Evolutionary conservation across 2,329 filamentous ascomycete genomes (phyloP), one percentile per base, ranked within the genome.

Genomic region (Rhinocladiella similis): DNA sequence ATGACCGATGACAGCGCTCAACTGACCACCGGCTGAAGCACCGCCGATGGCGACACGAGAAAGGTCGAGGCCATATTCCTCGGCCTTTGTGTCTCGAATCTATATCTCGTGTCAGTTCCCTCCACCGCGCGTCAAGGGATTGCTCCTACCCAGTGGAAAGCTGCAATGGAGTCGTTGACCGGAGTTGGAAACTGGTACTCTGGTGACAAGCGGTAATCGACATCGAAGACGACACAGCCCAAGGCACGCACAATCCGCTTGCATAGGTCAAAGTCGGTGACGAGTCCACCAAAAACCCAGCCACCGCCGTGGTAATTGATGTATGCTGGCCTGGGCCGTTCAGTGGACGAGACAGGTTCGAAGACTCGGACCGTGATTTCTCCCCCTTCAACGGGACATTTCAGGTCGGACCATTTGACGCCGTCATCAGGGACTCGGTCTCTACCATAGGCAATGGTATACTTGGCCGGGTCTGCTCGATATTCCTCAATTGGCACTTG

Each of bases 231-330:
- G 14, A 77, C 74, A 41, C 72, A 59, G 14, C 70, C 67, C n/a
- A 72, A 68, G 14, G 73, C 68, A 27, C 72, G 66, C 20, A 73
- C 71, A 12, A 77, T 53, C 18, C 67, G 66, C 59, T 76, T 75
- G 57, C 74, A 77, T 54, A 73, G 71, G 38, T 75, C 71, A 58
- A 73, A 69, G 45, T 77, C 74, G 1, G 63, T 64, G 3, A 58
- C 53, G 1, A 77, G 64, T 1, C 69, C 71, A 2, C 74, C 74
- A 61, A 77, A 75, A 6, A 77, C 73, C 72, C 74, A 77, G 9
- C 73, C 73, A 27, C 72, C 71, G 9, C 73, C 72, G 53, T 74
- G 72, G 58, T 73, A 73, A 43, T 75, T 75, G 55, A 77, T 58
- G 64, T 76, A 77, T 9, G 66, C 72, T 1, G 72, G 72, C 61